Evolutionary conservation across 2,329 filamentous ascomycete species (phyloP).

Genomic region (Nothophoma quercina): DNA sequence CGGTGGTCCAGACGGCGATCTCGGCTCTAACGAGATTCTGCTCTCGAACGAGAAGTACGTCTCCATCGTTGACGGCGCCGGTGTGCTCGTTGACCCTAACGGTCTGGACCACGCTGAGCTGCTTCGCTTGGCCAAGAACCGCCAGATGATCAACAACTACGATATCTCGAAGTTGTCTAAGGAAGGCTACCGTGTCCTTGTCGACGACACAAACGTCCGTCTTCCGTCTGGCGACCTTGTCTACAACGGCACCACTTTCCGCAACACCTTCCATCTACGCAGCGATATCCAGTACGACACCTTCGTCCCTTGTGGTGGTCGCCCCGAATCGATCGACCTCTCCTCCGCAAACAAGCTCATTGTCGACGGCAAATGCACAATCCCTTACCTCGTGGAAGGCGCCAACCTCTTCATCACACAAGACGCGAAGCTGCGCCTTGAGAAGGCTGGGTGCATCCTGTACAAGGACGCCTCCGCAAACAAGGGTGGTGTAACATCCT

Average conservation of each 20-base stretch:
- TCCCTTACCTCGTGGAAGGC: conserved; percentile 97
- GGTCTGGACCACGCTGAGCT: conserved; percentile 87
- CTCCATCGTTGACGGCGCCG: conserved; percentile 93
- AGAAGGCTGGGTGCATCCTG: conserved; percentile 91
- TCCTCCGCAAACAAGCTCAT: conserved; percentile 88
- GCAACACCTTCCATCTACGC: conserved; percentile 95
- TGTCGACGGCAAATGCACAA: conserved; percentile 81
- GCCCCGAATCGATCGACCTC: conserved; percentile 95
- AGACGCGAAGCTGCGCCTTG: conserved; percentile 93
- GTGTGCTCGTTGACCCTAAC: conserved; percentile 91
- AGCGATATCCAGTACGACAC: conserved; percentile 76
- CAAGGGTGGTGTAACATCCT: conserved; percentile 98
- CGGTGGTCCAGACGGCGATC: conserved; percentile 92
- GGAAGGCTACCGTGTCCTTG: conserved; percentile 88
- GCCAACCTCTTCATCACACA: conserved; percentile 99
- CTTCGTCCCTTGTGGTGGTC: conserved; percentile 95
- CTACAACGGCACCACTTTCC: conserved; percentile 92
- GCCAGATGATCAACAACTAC: conserved; percentile 89
- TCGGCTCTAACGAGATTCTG: conserved; percentile 97
- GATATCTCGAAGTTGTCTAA: conserved; percentile 84
- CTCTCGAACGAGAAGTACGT: conserved; percentile 96
- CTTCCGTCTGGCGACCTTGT: conserved; percentile 87
- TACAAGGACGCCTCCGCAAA: conserved; percentile 99
- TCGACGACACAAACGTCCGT: conserved; percentile 88
- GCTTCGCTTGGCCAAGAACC: conserved; percentile 80